These are phyloP conservation scores for Rhazya stricta DNA, from an alignment of 257 asterid genomes.

Conservation along the genomic window DNA sequence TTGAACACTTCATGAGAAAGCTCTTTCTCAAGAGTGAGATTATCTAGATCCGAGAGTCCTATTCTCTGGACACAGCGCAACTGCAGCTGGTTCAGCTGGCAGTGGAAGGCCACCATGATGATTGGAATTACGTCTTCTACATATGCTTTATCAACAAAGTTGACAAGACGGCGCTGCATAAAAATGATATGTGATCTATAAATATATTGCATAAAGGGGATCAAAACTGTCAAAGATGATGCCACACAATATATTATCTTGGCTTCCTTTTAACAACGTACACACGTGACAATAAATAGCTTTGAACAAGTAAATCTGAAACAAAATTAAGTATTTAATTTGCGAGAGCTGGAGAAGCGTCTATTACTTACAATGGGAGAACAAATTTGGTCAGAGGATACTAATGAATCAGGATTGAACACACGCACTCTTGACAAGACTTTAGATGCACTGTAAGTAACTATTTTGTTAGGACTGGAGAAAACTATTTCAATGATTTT, in stretches of 20 bases:
- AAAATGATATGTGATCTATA: constrained; percentile 5
- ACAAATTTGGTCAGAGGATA: neutral
- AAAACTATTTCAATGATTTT: too few relatives aligned
- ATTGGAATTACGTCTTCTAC: constrained; percentile 78
- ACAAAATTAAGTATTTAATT: neutral
- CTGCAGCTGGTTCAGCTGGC: constrained; percentile 43
- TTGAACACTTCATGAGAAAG: constrained; percentile 44
- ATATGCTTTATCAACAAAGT: constrained; percentile 64
- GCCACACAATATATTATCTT: neutral
- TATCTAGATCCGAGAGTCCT: constrained; percentile 57
- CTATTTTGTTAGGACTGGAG: neutral
- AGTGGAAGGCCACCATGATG: constrained; percentile 54
- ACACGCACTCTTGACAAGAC: neutral
- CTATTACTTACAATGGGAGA: neutral
- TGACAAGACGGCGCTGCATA: constrained; percentile 63
- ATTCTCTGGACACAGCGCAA: constrained; percentile 48
- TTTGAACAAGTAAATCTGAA: neutral
- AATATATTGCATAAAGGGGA: neutral
- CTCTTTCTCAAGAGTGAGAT: constrained; percentile 60
- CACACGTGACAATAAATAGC: neutral
- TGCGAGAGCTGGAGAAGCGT: too few relatives aligned
- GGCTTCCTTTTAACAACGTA: neutral
- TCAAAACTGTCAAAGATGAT: neutral
- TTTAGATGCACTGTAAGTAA: neutral
- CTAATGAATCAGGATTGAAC: neutral